phyloP scores from a whole-genome alignment of 1,284 basidiomycete genomes.

The Sporisorium reilianum region DNA sequence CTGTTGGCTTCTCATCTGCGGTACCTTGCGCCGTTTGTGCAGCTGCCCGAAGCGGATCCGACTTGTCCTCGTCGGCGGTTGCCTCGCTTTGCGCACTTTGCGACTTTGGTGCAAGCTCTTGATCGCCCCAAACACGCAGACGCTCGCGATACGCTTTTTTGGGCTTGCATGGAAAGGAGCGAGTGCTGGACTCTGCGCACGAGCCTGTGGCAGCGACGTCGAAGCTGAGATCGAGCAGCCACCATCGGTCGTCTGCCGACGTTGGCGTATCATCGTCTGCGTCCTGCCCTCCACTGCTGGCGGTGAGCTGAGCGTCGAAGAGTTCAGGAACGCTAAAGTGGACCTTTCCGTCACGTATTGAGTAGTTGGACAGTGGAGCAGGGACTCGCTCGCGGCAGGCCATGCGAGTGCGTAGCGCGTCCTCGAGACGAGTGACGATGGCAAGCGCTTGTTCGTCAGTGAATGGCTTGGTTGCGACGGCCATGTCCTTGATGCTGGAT shows the following conservation, averaged over 20 bases:
- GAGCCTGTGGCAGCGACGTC: constrained; percentile 51
- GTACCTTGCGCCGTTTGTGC: constrained; percentile 12
- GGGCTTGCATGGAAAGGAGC: constrained; percentile 50
- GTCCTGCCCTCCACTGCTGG: constrained; percentile 37
- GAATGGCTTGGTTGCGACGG: constrained; percentile 76
- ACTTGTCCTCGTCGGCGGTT: constrained; percentile 10
- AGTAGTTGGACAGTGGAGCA: constrained; percentile 73
- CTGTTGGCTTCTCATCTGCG: constrained; percentile 1
- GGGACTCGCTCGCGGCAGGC: constrained; percentile 67
- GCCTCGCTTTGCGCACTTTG: constrained; percentile 9
- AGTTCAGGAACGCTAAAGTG: constrained; percentile 79
- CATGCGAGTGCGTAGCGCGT: constrained; percentile 80
- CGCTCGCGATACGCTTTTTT: constrained; percentile 49
- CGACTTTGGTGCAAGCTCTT: constrained; percentile 46
- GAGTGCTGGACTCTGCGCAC: constrained; percentile 28
- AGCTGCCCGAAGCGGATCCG: constrained; percentile 3
- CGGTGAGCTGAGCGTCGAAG: constrained; percentile 75
- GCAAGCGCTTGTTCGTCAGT: constrained; percentile 77
- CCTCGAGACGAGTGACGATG: constrained; percentile 80
- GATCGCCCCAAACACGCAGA: constrained; percentile 52
- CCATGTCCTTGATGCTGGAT: constrained; percentile 78
- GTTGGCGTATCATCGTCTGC: constrained; percentile 42
- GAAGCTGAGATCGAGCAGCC: constrained; percentile 62
- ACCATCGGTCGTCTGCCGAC: constrained; percentile 60
- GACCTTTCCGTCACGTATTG: constrained; percentile 83